Base-by-base conservation (phyloP, 2,329 filamentous ascomycete genomes). In the Tothia fuscella region DNA sequence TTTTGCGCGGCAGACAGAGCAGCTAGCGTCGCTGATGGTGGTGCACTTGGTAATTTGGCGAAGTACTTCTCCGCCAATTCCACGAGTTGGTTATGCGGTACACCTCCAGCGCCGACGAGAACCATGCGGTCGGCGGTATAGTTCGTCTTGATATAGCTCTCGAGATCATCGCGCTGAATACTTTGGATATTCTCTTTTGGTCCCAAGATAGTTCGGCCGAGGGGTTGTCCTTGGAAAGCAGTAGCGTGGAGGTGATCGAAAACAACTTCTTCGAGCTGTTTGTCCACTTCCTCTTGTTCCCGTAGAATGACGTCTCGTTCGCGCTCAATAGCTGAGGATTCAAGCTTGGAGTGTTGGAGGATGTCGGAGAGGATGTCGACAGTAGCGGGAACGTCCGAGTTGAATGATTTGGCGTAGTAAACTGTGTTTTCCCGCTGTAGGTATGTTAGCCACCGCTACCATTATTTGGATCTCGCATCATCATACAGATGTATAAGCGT, bases 101-200 rank as follows among this genome's bases (percentile, higher is more conserved):
- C 74, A 56, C 91, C 91, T 65, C 91, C 91, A 51, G 91, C 81
- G 61, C 88, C 88, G 53, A 95, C 91, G 36, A 98, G 82, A 51
- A 98, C 89, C 89, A 98, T 98, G 65, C 93, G 88, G 71, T 98
- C 91, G 51, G 91, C 89, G 45, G 88, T 95, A 76, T 98, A 98
- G 78, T 98, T 98, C 70, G 78, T 91, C 76, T 93, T 94, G 76
- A 98, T 96, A 72, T 98, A 98, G 72, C 83, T 83, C 64, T 74
- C 71, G 53, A 98, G 76, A 67, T 98, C 89, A 56, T 85, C 78
- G 57, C 87, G 82, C 66, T 82, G 81, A 68, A 98, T 98, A 66
- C 82, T 87, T 64, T 87, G 78, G 65, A 98, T 98, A 76, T 98
- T 98, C 74, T 98, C 80, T 68, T 87, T 88, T 53, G 91, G 91